Evolutionary conservation across 2,329 filamentous ascomycete genomes (phyloP), one percentile per base, ranked within the genome.

Genomic region (Chrysosporium queenslandicum): DNA sequence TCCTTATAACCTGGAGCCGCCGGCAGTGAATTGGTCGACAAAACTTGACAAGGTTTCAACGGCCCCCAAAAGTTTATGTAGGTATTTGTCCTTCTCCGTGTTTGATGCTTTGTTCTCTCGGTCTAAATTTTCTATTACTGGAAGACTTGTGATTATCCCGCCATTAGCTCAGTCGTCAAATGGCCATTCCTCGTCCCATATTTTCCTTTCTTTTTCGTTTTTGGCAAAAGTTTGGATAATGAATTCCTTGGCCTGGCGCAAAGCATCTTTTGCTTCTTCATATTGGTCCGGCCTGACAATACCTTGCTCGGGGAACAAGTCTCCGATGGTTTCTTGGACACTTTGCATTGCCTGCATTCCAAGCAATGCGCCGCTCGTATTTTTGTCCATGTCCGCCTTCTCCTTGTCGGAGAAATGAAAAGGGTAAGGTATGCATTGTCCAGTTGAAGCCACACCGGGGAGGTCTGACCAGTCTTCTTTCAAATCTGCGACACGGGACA

Each of bases 301-400:
- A 9, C 53, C 56, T 37, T 51, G 46, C 16, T 55, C 53, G 1
- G 55, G 56, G 40, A 53, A 55, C 12, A 55, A 36, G 25, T 53
- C 34, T 36, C 53, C 48, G n/a, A 53, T 20, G n/a, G 11, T 18
- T 27, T 55, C 50, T 14, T 39, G 30, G 41, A 55, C 45, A 12
- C 27, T 34, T 41, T 50, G 54, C 53, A 54, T 54, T 49, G 43
- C 51, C 16, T 53, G 46, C 27, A 53, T 55, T 6, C 55, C 53
- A 21, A 53, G 39, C 20, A 40, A 36, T 11, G 47, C 37, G 7
- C 47, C 43, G 12, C 52, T 53, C 43, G 46, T 29, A 20, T 50
- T 23, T 18, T 30, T 40, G 39, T 52, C 32, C 16, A 53, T 53
- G 25, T 55, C 53, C 21, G 32, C 37, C 25, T 43, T 50, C n/a